A percentile compares a stretch with the other conserved stretches of the same genome.
phyloP scores from a whole-genome alignment of 495 filamentous ascomycete species.

The Neurospora sp. region DNA sequence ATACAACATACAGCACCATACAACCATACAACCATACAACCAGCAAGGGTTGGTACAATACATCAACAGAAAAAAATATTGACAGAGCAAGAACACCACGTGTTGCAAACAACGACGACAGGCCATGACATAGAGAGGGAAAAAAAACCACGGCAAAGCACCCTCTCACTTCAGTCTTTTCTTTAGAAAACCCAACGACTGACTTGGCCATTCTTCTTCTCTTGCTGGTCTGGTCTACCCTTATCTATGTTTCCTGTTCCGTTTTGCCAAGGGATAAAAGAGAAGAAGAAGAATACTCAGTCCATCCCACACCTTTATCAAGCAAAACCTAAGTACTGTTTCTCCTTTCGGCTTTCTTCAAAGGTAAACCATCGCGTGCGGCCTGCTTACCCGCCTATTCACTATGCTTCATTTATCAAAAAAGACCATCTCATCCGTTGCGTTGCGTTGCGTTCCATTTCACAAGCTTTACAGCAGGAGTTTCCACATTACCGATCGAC shows the following conservation, averaged over 20 bases:
- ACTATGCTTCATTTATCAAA: background rate
- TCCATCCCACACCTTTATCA: background rate
- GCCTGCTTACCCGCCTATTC: background rate
- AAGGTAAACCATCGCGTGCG: background rate
- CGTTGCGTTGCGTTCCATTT: background rate
- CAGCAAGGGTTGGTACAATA: background rate
- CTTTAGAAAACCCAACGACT: background rate
- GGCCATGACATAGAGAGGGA: background rate
- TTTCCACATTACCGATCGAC: conserved; percentile 35
- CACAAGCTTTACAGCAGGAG: background rate
- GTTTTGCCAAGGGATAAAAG: background rate
- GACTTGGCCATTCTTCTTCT: background rate
- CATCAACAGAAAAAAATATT: background rate
- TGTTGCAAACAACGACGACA: background rate
- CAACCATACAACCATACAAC: background rate
- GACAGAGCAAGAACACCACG: background rate
- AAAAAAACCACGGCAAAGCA: background rate
- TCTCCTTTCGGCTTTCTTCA: background rate
- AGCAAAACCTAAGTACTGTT: background rate
- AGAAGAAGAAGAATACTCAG: background rate
- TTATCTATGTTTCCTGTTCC: background rate
- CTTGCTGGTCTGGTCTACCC: background rate
- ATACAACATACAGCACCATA: background rate
- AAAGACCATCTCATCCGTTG: background rate
- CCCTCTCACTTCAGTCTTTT: background rate